Evolutionary conservation across 176 grass and related monocot species (phyloP), one percentile per base, ranked within the genome.

Genomic region (Eremochloa ophiuroides): DNA sequence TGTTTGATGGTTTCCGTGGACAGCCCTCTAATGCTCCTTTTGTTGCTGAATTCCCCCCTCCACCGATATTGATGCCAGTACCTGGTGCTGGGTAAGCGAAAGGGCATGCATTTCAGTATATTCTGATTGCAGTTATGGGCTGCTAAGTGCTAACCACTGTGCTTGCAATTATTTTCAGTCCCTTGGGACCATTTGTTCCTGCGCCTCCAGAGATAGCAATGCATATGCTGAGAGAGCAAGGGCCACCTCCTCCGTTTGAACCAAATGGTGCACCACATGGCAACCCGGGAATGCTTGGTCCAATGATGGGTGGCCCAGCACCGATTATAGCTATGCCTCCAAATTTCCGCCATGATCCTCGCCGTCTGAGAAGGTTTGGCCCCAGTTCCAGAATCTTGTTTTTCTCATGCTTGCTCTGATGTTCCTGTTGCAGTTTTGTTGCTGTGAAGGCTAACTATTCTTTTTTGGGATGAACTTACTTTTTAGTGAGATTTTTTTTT

Each of bases 191-290:
- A 71, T 99, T 99, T 90, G 91, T 99, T 69, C 97, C 97, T 53
- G 97, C 97, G 25, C 97, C 97, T 42, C 97, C 97, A 84, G 97
- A 99, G 85, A 90, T 99, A 74, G 97, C 97, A 13, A 99, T 99
- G 87, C 89, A 92, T 61, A 96, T 99, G 93, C 53, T 99, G 84
- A 99, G 91, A 76, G 97, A 99, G 70, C 89, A 93, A 78, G 97
- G 91, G n/a, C 79, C 80, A 1, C 81, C 93, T 0, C 76, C 89
- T 53, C 71, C 81, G 29, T 92, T 91, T 69, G 93, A 94, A 87
- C 66, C 82, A 48, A 87, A 89, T 16, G 91, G 91, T 35, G 80
- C 66, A 30, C 85, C 85, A 69, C 76, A 80, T 88, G 90, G 83
- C 43, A 87, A 81, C 20, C 12, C 88, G 31, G 93, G 87, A 83